Base-by-base conservation (phyloP, 1,139 yeast genomes). In the Candida pseudoviswanathii region DNA sequence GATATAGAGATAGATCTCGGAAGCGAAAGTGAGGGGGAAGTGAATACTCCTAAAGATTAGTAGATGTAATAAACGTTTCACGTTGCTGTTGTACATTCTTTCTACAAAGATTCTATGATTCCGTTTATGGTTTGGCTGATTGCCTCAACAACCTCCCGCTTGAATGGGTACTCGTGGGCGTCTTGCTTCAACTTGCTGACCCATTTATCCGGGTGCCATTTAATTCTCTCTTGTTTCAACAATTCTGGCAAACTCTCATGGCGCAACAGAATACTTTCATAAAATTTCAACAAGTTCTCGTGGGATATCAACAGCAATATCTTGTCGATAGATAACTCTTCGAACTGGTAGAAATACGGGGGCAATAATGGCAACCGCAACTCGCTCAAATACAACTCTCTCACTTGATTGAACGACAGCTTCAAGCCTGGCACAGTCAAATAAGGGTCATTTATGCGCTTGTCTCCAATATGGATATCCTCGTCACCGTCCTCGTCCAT, bases 181-280 rank as follows among this genome's bases (percentile, higher is more conserved):
- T 24, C 25, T 9, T 34, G 33, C 34, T 44, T 48, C 44, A 63
- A 51, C 45, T 57, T 55, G 4, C 62, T 61, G 6, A 64, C 58
- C 80, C 80, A 75, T 57, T 75, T 78, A 60, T 85, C 91, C 1
- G 91, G 91, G 60, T 85, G 91, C 90, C 90, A 85, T 52, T 80
- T 66, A 3, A 84, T 62, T 51, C 90, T 59, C 58, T 85, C 90
- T 31, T 55, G 58, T 50, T 75, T 80, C 5, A 83, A 51, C 3
- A 78, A 57, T 2, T 64, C 70, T 9, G 53, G 25, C 21, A 63
- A 48, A 4, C 53, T 48, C 26, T 57, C 62, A 24, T 57, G 50
- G 0, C 57, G 54, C 1, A 47, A 26, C 24, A 46, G 48, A 9
- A 73, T 62, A 24, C 50, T 50, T 7, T 58, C 45, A 55, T 71